Conservation (phyloP, 2,329 filamentous ascomycete species). For the Didymella glomerata region DNA sequence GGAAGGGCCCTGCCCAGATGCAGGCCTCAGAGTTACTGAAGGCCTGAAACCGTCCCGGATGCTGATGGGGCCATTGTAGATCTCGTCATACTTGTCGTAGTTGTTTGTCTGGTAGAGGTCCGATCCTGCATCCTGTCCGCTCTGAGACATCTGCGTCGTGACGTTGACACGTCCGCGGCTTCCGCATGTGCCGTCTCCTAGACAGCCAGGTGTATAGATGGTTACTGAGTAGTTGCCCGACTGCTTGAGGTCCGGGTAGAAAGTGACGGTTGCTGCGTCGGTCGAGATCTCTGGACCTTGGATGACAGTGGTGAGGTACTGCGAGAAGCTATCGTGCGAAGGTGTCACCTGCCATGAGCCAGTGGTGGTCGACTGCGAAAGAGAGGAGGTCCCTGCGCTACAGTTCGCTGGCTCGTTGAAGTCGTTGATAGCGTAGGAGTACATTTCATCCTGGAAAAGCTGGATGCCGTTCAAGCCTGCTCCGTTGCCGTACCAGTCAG, state of each 20-base stretch:
- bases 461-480: slow-evolving; percentile 87
- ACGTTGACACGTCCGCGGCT: slow-evolving; percentile 84
- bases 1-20: slow-evolving; percentile 65
- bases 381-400: slow-evolving; percentile 67
- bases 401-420: slow-evolving; percentile 91
- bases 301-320: slow-evolving; percentile 78
- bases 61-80: slow-evolving; percentile 87
- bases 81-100: slow-evolving; percentile 94
- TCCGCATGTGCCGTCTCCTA: slow-evolving; percentile 77
- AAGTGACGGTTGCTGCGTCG: slow-evolving; percentile 74
- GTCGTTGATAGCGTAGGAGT: slow-evolving; percentile 80
- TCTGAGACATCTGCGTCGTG: slow-evolving; percentile 72
- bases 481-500: slow-evolving; percentile 84
- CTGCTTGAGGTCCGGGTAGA: slow-evolving; percentile 83
- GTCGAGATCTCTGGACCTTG: slow-evolving; percentile 63
- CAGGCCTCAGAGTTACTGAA: slow-evolving; percentile 77
- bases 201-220: slow-evolving; percentile 91
- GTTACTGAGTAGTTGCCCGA: slow-evolving; percentile 92
- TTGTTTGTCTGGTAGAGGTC: slow-evolving; percentile 89
- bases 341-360: slow-evolving; percentile 78
- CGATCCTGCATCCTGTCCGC: slow-evolving; percentile 60
- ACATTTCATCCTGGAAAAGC: slow-evolving; percentile 85
- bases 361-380: slow-evolving; percentile 66
- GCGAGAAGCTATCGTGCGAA: slow-evolving; percentile 73
- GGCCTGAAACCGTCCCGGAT: slow-evolving; percentile 79